These are phyloP conservation scores for Xylaria multiplex DNA, from an alignment of 2,329 filamentous ascomycete genomes.

Conservation along the genomic window DNA sequence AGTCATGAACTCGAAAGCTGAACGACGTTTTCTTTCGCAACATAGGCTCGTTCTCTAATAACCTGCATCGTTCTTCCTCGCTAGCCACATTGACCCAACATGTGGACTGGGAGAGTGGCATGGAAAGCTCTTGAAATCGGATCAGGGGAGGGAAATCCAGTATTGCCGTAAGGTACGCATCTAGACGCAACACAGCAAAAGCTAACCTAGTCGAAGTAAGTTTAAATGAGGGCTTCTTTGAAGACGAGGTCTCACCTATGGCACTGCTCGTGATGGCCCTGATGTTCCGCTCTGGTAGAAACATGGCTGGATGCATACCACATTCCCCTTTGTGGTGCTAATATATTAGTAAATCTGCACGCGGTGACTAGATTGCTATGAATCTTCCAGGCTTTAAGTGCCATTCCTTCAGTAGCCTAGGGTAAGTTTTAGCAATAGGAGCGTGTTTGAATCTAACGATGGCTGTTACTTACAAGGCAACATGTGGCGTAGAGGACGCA, in stretches of 20 bases:
- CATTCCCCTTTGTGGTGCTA: constrained; percentile 37
- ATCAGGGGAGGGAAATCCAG: constrained; percentile 40
- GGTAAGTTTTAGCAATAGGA: background rate
- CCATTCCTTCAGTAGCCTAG: constrained; percentile 39
- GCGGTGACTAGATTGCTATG: constrained; percentile 38
- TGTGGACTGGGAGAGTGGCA: constrained; percentile 40
- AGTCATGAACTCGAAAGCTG: constrained; percentile 38
- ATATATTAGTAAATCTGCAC: constrained; percentile 40
- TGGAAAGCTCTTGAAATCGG: constrained; percentile 42
- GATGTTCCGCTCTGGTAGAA: constrained; percentile 3
- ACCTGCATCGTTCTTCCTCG: constrained; percentile 37
- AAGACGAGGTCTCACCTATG: constrained; percentile 31
- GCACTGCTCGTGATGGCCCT: constrained; percentile 36
- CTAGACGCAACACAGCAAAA: constrained; percentile 42
- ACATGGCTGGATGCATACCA: constrained; percentile 26
- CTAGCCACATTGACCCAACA: constrained; percentile 36
- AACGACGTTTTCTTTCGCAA: constrained; percentile 32
- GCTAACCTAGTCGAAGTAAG: constrained; percentile 34
- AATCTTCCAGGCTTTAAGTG: constrained; percentile 39
- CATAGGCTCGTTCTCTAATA: constrained; percentile 22
- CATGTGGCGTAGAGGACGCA: constrained; percentile 39
- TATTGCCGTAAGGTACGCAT: constrained; percentile 41
- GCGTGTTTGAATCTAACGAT: background rate
- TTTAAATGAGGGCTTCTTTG: constrained; percentile 1
- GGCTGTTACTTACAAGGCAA: constrained; percentile 35